These are phyloP conservation scores for Sordariomycetes sp. DNA, from an alignment of 2,329 filamentous ascomycete species.

Conservation along the genomic window DNA sequence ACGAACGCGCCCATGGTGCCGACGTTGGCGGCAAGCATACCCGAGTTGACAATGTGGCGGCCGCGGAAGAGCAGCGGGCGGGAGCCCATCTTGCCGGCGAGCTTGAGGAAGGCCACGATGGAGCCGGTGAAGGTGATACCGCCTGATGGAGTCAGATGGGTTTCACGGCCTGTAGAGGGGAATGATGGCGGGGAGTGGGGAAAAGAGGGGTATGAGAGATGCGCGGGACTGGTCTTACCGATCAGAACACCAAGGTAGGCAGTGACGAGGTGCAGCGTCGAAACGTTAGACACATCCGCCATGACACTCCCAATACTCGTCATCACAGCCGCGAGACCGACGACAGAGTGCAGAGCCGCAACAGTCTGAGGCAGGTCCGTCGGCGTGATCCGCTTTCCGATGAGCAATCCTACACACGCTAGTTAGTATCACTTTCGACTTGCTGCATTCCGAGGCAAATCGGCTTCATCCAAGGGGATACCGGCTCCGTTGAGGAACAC, in stretches of 20 bases:
- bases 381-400: constrained; percentile 76
- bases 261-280: constrained; percentile 71
- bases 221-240: constrained; percentile 22
- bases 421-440: constrained; percentile 9
- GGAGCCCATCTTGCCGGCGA: constrained; percentile 72
- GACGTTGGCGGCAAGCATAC: constrained; percentile 61
- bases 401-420: constrained; percentile 42
- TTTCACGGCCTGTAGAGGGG: background rate
- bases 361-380: constrained; percentile 84
- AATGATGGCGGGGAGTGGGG: background rate
- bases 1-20: constrained; percentile 78
- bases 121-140: constrained; percentile 87
- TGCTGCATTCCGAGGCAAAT: constrained; percentile 20
- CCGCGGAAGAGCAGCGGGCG: constrained; percentile 61
- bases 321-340: constrained; percentile 76
- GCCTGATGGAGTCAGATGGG: constrained; percentile 20
- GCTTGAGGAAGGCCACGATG: constrained; percentile 79
- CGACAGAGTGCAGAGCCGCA: constrained; percentile 78
- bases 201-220: background rate
- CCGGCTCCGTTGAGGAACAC: no score
- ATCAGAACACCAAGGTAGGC: constrained; percentile 81
- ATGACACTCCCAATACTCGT: constrained; percentile 83
- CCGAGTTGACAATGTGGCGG: constrained; percentile 61
- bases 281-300: constrained; percentile 54
- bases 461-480: no score